Evolutionary conservation across 768 basidiomycete species (phyloP).

Genomic region (Leccinum fibrillosum): DNA sequence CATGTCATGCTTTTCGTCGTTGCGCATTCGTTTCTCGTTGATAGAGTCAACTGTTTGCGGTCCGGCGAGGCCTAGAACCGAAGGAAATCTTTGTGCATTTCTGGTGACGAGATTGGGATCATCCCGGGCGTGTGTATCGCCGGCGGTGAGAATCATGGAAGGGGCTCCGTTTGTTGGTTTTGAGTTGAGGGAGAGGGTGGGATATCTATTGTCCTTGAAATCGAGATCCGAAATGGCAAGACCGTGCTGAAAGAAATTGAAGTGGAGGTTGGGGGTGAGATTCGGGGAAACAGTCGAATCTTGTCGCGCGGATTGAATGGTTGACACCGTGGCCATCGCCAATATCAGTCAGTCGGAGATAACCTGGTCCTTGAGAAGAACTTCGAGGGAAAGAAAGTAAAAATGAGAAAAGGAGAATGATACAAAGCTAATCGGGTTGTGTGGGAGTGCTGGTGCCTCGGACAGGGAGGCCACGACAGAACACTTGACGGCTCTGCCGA

Average conservation of each 20-base stretch:
- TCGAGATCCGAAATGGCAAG: conserved; percentile 58
- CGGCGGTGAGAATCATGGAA: conserved; percentile 29
- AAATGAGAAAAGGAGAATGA: conserved; percentile 1
- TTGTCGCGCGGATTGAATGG: conserved; percentile 45
- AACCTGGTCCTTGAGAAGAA: conserved; percentile 13
- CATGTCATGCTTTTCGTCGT: conserved; percentile 23
- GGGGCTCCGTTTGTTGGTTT: conserved; percentile 24
- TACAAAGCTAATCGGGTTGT: conserved; percentile 5
- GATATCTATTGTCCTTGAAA: conserved; percentile 62
- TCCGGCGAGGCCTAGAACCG: conserved; percentile 13
- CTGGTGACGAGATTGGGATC: conserved; percentile 6
- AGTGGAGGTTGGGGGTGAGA: conserved; percentile 32
- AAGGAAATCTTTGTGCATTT: conserved; percentile 13
- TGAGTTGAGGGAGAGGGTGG: conserved; percentile 30
- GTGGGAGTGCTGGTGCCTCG: background rate
- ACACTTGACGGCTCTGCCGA: background rate
- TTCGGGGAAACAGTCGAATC: conserved; percentile 32
- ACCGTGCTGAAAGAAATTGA: conserved; percentile 48
- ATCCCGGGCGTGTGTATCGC: conserved; percentile 28
- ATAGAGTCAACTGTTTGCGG: conserved; percentile 14
- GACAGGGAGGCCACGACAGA: background rate
- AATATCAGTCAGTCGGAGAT: conserved; percentile 23
- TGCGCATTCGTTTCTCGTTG: conserved; percentile 22
- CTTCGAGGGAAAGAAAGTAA: conserved; percentile 9
- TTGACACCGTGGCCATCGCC: conserved; percentile 45